Evolutionary conservation across 2,329 filamentous ascomycete species (phyloP).

Genomic region (Apiospora pterosperma): DNA sequence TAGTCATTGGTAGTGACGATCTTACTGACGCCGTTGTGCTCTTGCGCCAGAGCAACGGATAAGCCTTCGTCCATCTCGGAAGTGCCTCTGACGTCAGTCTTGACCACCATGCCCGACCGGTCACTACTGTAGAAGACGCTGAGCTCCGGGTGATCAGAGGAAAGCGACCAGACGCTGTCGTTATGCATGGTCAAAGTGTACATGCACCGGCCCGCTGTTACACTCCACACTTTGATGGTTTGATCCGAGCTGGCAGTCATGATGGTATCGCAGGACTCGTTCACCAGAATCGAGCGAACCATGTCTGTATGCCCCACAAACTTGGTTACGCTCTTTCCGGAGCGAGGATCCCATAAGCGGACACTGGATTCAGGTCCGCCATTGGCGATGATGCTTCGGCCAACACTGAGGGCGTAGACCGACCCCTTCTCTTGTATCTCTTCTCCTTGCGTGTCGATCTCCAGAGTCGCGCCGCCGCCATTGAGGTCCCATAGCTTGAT

Average conservation of each 20-base stretch:
- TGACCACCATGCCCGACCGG: constrained; percentile 88
- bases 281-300: constrained; percentile 85
- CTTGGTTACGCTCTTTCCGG: constrained; percentile 88
- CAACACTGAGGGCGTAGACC: constrained; percentile 84
- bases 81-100: constrained; percentile 81
- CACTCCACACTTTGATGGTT: constrained; percentile 97
- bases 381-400: constrained; percentile 78
- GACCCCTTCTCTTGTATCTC: constrained; percentile 88
- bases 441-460: constrained; percentile 81
- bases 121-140: constrained; percentile 94
- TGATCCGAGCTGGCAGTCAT: constrained; percentile 94
- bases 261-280: constrained; percentile 83
- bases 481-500: constrained; percentile 93
- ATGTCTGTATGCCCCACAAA: constrained; percentile 97
- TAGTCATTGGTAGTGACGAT: constrained; percentile 67
- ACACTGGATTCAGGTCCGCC: constrained; percentile 94
- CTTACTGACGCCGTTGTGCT: constrained; percentile 78
- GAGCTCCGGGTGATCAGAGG: constrained; percentile 80
- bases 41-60: constrained; percentile 86
- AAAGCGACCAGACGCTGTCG: constrained; percentile 95
- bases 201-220: constrained; percentile 93
- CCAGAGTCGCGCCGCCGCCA: constrained; percentile 79
- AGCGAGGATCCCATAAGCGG: constrained; percentile 84
- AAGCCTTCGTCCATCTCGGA: constrained; percentile 79
- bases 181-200: constrained; percentile 99